Evolutionary conservation across 176 grass and related monocot genomes (phyloP), one percentile per base, ranked within the genome.

Genomic region (Lolium perenne): DNA sequence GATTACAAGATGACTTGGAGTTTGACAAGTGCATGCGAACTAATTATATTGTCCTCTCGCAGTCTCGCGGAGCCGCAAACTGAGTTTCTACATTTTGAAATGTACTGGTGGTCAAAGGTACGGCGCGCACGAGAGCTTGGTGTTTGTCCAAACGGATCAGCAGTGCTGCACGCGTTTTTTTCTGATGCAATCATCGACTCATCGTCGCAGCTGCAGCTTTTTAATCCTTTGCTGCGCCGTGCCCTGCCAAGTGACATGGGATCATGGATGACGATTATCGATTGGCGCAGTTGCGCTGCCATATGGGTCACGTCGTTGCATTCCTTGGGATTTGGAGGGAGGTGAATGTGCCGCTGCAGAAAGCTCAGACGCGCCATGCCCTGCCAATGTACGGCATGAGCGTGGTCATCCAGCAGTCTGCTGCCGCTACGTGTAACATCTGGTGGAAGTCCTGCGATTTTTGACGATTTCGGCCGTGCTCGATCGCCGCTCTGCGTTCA

Each of bases 181-280:
- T 10, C 9, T n/a, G 8, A 58, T 7, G 10, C 59, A 35, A 35
- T 35, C 10, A 1, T 62, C 41, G 26, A 49, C 9, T 35, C 10
- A 1, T 62, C 41, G 26, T 59, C 9, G 25, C 10, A 77, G 86
- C 13, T 4, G 73, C 64, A 78, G 54, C 86, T 22, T 82, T 82
- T 71, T 35, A 10, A n/a, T 72, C 41, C 41, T 38, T 14, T 8
- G 8, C 26, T 35, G 32, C 26, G 6, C 32, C 32, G 32, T 69
- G 49, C 11, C 41, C 45, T 76, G 48, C 32, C 20, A 43, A 35
- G 32, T 35, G 32, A 35, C 32, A 35, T 35, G 32, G 32, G 32
- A 35, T 35, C 32, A 35, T 68, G 38, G 35, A 17, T 7, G 66
- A 62, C 38, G 21, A 47, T 70, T 38, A 17, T 11, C 3, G 65